Percentiles rank a stretch among this genome's conserved stretches.
Evolutionary conservation across 2,329 filamentous ascomycete species (phyloP).

Genomic region (Pseudopithomyces maydicus): DNA sequence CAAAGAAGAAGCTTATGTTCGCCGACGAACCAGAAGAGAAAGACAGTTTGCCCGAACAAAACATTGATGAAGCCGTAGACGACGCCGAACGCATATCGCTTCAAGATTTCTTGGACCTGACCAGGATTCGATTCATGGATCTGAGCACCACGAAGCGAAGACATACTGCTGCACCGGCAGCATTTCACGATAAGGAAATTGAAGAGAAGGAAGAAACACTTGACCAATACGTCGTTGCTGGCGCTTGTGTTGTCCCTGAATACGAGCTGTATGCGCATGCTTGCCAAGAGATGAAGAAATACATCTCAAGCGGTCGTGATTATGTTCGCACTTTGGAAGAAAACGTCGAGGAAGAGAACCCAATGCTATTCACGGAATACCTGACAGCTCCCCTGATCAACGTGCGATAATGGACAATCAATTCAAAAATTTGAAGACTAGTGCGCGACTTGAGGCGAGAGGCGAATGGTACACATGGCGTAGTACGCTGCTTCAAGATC

Average conservation of each 20-base stretch:
- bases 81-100: slow-evolving; percentile 72
- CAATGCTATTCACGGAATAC: slow-evolving; percentile 89
- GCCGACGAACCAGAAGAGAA: slow-evolving; percentile 31
- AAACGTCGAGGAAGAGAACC: slow-evolving; percentile 88
- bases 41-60: slow-evolving; percentile 32
- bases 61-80: slow-evolving; percentile 26
- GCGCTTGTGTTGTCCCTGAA: slow-evolving; percentile 89
- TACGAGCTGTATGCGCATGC: slow-evolving; percentile 94
- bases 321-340: slow-evolving; percentile 90
- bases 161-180: slow-evolving; percentile 67
- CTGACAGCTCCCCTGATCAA: slow-evolving; percentile 81
- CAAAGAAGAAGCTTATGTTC: slow-evolving; percentile 41
- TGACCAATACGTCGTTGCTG: slow-evolving; percentile 82
- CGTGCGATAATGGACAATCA: slow-evolving; percentile 91
- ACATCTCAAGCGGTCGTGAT: slow-evolving; percentile 89
- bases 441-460: slow-evolving; percentile 87
- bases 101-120: slow-evolving; percentile 92
- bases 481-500: slow-evolving; percentile 80
- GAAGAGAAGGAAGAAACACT: slow-evolving; percentile 60
- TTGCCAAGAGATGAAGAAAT: slow-evolving; percentile 93
- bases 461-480: slow-evolving; percentile 99
- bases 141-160: slow-evolving; percentile 93
- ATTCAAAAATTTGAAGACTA: slow-evolving; percentile 95
- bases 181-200: slow-evolving; percentile 43
- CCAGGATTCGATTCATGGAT: slow-evolving; percentile 97